These are phyloP conservation scores for Lobosporangium transversale DNA, from an alignment of 192 early-diverging fungal genomes.

Conservation along the genomic window DNA sequence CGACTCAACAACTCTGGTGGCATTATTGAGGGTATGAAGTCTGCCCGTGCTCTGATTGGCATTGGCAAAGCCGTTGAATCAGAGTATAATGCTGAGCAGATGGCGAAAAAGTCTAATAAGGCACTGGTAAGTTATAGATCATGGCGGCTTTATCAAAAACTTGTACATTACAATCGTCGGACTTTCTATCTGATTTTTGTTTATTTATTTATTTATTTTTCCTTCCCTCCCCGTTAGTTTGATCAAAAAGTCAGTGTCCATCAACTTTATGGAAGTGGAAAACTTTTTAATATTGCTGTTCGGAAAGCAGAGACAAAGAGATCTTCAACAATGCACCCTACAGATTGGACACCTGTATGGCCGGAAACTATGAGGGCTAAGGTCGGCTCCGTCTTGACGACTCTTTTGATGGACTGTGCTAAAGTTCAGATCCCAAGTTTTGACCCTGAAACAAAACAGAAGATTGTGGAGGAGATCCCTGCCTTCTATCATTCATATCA, in stretches of 20 bases:
- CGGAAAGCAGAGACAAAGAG: conserved; percentile 74
- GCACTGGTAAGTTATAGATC: conserved; percentile 55
- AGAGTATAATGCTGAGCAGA: conserved; percentile 83
- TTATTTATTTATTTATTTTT: not conserved
- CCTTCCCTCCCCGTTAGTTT: conserved; percentile 18
- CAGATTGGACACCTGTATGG: conserved; percentile 78
- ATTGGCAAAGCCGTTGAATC: conserved; percentile 84
- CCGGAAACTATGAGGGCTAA: conserved; percentile 64
- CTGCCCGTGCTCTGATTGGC: conserved; percentile 61
- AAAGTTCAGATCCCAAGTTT: conserved; percentile 68
- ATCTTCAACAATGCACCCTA: conserved; percentile 57
- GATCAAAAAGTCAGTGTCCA: conserved; percentile 63
- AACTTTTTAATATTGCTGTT: conserved; percentile 84
- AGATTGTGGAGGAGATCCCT: conserved; percentile 69
- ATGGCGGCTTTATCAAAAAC: not conserved
- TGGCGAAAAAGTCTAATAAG: conserved; percentile 74
- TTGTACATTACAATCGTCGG: not conserved
- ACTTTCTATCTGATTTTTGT: no score
- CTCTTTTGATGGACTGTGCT: conserved; percentile 76
- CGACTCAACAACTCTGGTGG: conserved; percentile 66
- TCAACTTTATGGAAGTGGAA: conserved; percentile 77
- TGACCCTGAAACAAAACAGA: conserved; percentile 67
- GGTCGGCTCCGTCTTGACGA: conserved; percentile 66
- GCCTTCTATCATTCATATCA: conserved; percentile 83
- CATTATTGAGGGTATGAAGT: conserved; percentile 64